phyloP scores from a whole-genome alignment of 495 filamentous ascomycete species.

The Pyrenula aspistea region DNA sequence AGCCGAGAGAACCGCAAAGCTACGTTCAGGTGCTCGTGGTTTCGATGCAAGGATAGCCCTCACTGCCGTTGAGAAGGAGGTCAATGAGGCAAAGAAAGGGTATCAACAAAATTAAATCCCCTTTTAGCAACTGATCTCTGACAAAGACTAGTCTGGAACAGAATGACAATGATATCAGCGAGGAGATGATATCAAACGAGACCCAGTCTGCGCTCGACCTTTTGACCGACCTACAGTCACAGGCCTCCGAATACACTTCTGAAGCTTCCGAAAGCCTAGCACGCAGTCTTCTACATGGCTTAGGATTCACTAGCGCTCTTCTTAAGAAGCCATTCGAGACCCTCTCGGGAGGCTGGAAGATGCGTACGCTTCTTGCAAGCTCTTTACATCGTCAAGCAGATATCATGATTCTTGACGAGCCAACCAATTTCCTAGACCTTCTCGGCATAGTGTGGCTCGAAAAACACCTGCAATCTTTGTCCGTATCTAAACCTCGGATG shows the following conservation, averaged over 20 bases:
- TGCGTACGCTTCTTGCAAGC: conserved; percentile 56
- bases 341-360: conserved; percentile 71
- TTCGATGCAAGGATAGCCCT: conserved; percentile 60
- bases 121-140: conserved; percentile 6
- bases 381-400: conserved; percentile 59
- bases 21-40: conserved; percentile 62
- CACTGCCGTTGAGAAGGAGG: conserved; percentile 47
- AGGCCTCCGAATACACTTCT: conserved; percentile 36
- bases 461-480: conserved; percentile 39
- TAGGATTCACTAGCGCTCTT: conserved; percentile 57
- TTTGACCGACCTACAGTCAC: conserved; percentile 49
- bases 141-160: conserved; percentile 33
- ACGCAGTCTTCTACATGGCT: conserved; percentile 48
- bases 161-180: conserved; percentile 37
- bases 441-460: conserved; percentile 77
- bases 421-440: conserved; percentile 76
- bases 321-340: conserved; percentile 43
- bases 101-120: no score
- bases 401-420: conserved; percentile 76
- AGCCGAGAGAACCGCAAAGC: conserved; percentile 56
- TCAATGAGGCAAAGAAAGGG: conserved; percentile 41
- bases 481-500: conserved; percentile 23
- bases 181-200: conserved; percentile 41
- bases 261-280: conserved; percentile 45
- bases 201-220: conserved; percentile 51